phyloP scores from a whole-genome alignment of 768 basidiomycete genomes.

The Rhodotorula babjevae region DNA sequence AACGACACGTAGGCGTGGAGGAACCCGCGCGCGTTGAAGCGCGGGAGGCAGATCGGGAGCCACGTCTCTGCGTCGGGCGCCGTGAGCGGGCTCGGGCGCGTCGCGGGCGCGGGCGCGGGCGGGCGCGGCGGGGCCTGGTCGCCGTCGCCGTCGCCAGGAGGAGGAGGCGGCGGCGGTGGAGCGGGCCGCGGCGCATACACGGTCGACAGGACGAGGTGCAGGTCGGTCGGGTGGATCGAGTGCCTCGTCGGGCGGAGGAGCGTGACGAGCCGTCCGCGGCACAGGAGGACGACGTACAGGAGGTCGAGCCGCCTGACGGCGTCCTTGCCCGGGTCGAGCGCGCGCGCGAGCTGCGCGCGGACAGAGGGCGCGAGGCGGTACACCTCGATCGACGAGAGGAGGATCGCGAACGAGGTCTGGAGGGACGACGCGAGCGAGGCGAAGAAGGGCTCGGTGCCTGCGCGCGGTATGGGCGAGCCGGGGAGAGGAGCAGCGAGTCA shows the following conservation, averaged over 20 bases:
- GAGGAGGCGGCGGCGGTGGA: too few relatives aligned
- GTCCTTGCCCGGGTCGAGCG: constrained; percentile 15
- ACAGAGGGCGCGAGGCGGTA: constrained; percentile 14
- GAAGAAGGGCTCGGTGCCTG: constrained; percentile 57
- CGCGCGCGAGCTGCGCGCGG: constrained; percentile 9
- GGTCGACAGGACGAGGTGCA: constrained; percentile 70
- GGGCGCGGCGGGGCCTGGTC: too few relatives aligned
- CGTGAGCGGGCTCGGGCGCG: constrained; percentile 65
- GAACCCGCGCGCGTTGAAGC: constrained; percentile 82
- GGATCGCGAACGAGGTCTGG: constrained; percentile 57
- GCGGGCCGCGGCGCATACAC: constrained; percentile 55
- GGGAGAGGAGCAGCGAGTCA: too few relatives aligned
- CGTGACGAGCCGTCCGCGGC: constrained; percentile 71
- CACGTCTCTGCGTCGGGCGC: constrained; percentile 66
- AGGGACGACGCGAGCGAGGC: constrained; percentile 61
- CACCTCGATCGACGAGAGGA: constrained; percentile 26
- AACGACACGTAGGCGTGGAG: constrained; percentile 76
- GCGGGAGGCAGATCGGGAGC: constrained; percentile 92
- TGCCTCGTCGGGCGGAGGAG: constrained; percentile 85
- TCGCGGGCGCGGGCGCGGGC: too few relatives aligned
- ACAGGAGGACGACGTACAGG: constrained; percentile 82
- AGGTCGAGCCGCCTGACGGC: constrained; percentile 56
- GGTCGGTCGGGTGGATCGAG: constrained; percentile 77
- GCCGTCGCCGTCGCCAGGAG: too few relatives aligned
- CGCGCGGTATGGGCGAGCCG: neutral